Base-by-base conservation (phyloP, 2,329 filamentous ascomycete species). In the Rugonectria rugulosa region DNA sequence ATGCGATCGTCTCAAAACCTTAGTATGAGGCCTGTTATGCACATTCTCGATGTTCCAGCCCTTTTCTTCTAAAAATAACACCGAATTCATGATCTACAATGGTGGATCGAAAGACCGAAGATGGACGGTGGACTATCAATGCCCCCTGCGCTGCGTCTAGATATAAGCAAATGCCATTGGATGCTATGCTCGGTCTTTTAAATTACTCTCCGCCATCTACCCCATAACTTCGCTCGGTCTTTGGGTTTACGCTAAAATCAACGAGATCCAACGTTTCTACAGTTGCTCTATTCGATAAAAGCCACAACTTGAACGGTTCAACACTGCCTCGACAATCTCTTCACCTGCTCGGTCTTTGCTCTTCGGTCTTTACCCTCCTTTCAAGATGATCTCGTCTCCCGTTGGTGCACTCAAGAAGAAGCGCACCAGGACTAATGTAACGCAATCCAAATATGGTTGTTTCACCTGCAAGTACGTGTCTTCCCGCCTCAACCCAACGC, bases 401-500 rank as follows among this genome's bases (percentile, higher is more conserved):
- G 5, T 14, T 17, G 26, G 23, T 32, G 19, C 50, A 1, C 36
- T 11, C 29, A 57, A 50, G 3, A 1, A 34, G 0, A 65, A 62
- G 17, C 48, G 62, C 6, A 65, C 62, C 2, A 63, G 62, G 47
- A 63, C 62, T 3, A 65, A 65, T 21, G 62, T 65, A 2, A 65
- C 47, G 14, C 62, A 65, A 43, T 65, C 62, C 2, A 65, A 63
- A n/a, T 56, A 44, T 26, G 62, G 62, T 9, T 65, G 62, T 15
- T 60, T 63, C 15, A 65, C 62, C 4, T 65, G 62, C 62, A 65
- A 65, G 62, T 65, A 65, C n/a, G n/a, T n/a, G n/a, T 50, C 9
- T 5, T 3, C 20, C 9, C 14, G n/a, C 9, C 1, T 5, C 7
- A 9, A 1, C 26, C 43, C 24, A 8, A 27, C 14, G 23, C 20